These are phyloP conservation scores for Lentinula raphanica DNA, from an alignment of 768 basidiomycete genomes.

Conservation along the genomic window DNA sequence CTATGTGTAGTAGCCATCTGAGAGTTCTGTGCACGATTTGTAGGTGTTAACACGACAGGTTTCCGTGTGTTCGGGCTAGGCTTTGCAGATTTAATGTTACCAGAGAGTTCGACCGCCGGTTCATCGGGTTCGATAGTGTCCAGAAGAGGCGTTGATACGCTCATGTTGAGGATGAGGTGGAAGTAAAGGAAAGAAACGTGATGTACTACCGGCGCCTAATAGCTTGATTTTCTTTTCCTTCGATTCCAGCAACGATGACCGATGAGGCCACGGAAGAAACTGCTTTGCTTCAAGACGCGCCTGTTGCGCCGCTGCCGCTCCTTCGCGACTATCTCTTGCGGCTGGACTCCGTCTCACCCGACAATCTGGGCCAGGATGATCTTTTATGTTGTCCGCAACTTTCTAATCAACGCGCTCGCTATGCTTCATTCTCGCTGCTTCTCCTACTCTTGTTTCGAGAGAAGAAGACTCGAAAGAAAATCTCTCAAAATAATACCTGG, in stretches of 20 bases:
- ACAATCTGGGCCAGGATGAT: not conserved
- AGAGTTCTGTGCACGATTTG: slow-evolving; percentile 30
- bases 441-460: slow-evolving; percentile 24
- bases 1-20: slow-evolving; percentile 49
- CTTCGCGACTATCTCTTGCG: not conserved
- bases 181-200: not conserved
- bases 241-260: not conserved
- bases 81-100: slow-evolving; percentile 28
- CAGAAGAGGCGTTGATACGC: slow-evolving; percentile 58
- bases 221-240: too few species aligned
- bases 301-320: slow-evolving; percentile 12
- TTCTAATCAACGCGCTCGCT: not conserved
- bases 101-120: slow-evolving; percentile 29
- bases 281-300: slow-evolving; percentile 16
- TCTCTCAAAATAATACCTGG: slow-evolving; percentile 31
- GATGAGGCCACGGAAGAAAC: slow-evolving; percentile 14
- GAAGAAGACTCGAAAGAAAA: slow-evolving; percentile 14
- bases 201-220: too few species aligned
- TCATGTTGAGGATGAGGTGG: slow-evolving; percentile 35
- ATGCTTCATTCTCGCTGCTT: slow-evolving; percentile 24
- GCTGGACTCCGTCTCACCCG: not conserved
- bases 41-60: slow-evolving; percentile 56
- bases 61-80: slow-evolving; percentile 23
- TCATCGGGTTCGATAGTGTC: slow-evolving; percentile 90
- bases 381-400: not conserved